Conservation (phyloP, 345 rosid genomes). For the Rhodamnia rubescens region DNA sequence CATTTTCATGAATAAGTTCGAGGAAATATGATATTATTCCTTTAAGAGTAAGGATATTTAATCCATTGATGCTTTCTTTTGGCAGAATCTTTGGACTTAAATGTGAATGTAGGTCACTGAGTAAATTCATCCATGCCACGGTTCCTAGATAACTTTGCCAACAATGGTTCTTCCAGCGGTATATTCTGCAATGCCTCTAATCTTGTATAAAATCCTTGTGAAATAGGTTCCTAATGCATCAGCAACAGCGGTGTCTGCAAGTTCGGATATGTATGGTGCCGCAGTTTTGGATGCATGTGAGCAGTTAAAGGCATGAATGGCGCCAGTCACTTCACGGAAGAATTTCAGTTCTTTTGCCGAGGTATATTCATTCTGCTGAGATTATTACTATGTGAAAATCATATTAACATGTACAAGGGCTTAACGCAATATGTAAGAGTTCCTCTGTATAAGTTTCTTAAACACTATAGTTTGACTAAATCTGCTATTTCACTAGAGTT, state of each 20-base stretch:
- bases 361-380: slow-evolving; percentile 18
- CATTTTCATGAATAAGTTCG: too few relatives aligned
- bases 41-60: background rate
- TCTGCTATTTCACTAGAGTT: background rate
- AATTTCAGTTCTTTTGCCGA: slow-evolving; percentile 68
- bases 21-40: too few relatives aligned
- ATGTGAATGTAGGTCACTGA: background rate
- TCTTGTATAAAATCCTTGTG: background rate
- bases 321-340: slow-evolving; percentile 61
- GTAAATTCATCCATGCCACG: background rate
- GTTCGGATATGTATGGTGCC: slow-evolving; percentile 95
- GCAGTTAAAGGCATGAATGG: slow-evolving; percentile 86
- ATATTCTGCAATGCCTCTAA: background rate
- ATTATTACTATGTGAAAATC: background rate
- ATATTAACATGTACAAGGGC: background rate
- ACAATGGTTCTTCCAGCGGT: background rate
- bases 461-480: background rate
- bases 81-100: background rate
- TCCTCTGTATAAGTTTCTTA: background rate
- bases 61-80: background rate
- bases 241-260: slow-evolving; percentile 95
- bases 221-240: slow-evolving; percentile 83
- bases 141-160: background rate
- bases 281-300: slow-evolving; percentile 93
- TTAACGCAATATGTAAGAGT: background rate